Evolutionary conservation across 2,329 filamentous ascomycete species (phyloP).

Genomic region (Fusarium aywerte): DNA sequence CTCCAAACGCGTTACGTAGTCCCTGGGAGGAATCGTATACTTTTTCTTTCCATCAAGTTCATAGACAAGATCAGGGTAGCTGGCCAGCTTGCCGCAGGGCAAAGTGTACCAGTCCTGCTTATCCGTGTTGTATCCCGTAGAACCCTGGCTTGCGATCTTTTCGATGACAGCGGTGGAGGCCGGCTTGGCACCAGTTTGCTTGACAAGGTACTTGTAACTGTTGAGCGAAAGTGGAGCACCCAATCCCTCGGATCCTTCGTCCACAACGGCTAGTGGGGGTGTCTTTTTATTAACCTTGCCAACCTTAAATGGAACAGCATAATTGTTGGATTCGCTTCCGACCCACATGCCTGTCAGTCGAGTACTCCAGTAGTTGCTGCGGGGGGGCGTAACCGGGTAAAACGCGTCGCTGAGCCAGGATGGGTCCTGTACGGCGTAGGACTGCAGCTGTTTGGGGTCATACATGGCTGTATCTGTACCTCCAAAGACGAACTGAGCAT

Average conservation of each 20-base stretch:
- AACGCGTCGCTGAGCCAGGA: slow-evolving; percentile 20
- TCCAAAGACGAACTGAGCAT: slow-evolving; percentile 3
- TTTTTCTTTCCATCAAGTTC: background rate
- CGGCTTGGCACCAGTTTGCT: background rate
- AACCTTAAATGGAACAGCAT: slow-evolving; percentile 9
- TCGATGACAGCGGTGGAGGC: background rate
- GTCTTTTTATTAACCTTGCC: background rate
- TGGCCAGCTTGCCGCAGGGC: background rate
- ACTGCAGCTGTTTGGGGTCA: background rate
- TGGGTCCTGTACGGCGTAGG: slow-evolving; percentile 14
- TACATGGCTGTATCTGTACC: slow-evolving; percentile 7
- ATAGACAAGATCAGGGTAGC: slow-evolving; percentile 1
- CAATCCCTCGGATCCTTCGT: slow-evolving; percentile 22
- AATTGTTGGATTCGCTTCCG: slow-evolving; percentile 6
- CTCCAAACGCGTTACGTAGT: background rate
- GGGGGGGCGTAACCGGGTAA: slow-evolving; percentile 10
- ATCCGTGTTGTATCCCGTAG: background rate
- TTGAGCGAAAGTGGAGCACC: slow-evolving; percentile 18
- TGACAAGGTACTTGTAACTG: slow-evolving; percentile 10
- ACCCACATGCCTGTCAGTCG: slow-evolving; percentile 15
- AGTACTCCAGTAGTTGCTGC: slow-evolving; percentile 17
- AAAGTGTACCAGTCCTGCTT: slow-evolving; percentile 6
- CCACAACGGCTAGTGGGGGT: slow-evolving; percentile 15
- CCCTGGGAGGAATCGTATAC: background rate
- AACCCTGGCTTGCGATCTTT: background rate